Percentiles rank a stretch among this genome's conserved stretches.
Conservation (phyloP, 2,329 filamentous ascomycete genomes). For the Fusarium chuoi region DNA sequence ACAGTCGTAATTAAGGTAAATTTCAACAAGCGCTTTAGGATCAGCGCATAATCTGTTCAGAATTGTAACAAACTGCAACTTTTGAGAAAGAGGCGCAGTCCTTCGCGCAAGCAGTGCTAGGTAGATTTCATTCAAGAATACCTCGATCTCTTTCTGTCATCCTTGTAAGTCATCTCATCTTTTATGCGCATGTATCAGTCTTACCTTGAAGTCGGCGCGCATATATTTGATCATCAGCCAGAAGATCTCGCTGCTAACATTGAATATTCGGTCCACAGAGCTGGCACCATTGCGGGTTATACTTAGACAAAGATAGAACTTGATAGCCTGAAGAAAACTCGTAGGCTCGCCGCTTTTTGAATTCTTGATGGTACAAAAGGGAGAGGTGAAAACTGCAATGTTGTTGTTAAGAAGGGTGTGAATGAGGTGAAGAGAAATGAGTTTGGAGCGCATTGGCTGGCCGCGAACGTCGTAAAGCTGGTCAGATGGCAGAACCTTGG, state of each 20-base stretch:
- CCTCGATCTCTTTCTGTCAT: slow-evolving; percentile 89
- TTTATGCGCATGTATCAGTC: slow-evolving; percentile 28
- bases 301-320: slow-evolving; percentile 95
- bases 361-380: slow-evolving; percentile 90
- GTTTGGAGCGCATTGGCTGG: slow-evolving; percentile 96
- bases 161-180: slow-evolving; percentile 39
- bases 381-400: slow-evolving; percentile 88
- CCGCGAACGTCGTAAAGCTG: slow-evolving; percentile 93
- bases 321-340: slow-evolving; percentile 91
- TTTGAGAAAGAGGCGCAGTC: slow-evolving; percentile 88
- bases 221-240: slow-evolving; percentile 97
- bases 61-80: slow-evolving; percentile 89
- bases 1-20: slow-evolving; percentile 98
- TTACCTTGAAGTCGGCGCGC: slow-evolving; percentile 89
- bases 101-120: slow-evolving; percentile 89
- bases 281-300: slow-evolving; percentile 95
- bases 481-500: slow-evolving; percentile 87
- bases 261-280: slow-evolving; percentile 90
- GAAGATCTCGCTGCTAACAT: slow-evolving; percentile 96
- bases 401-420: slow-evolving; percentile 96
- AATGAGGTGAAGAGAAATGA: slow-evolving; percentile 94
- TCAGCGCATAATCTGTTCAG: slow-evolving; percentile 86
- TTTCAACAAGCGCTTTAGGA: slow-evolving; percentile 88
- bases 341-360: slow-evolving; percentile 90
- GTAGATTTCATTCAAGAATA: slow-evolving; percentile 98